Conservation (phyloP, 2,329 filamentous ascomycete genomes). For the Lasiodiplodia citricola region DNA sequence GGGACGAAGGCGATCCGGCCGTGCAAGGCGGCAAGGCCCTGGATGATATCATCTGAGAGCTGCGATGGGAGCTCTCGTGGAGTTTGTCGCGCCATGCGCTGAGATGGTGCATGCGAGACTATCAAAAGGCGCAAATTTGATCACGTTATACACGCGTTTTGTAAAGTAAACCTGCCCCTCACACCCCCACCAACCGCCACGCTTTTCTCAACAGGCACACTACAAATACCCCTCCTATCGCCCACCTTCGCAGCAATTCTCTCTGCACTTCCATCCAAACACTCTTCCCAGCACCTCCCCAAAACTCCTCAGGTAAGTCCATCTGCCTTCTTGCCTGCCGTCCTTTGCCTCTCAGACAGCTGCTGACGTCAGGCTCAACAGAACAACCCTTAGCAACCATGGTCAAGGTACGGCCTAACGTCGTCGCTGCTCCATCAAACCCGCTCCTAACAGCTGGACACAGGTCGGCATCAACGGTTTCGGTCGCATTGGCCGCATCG, state of each 20-base stretch:
- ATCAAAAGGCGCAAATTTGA: slow-evolving; percentile 11
- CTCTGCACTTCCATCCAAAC: background rate
- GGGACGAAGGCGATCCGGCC: slow-evolving; percentile 9
- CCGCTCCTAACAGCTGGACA: slow-evolving; percentile 35
- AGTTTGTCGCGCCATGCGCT: background rate
- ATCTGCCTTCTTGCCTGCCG: background rate
- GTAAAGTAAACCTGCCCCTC: slow-evolving; percentile 4
- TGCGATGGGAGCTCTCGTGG: background rate
- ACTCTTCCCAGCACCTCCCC: background rate
- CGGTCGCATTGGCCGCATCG: slow-evolving; percentile 98
- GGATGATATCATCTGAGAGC: slow-evolving; percentile 9
- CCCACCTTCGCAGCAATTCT: background rate
- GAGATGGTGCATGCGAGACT: slow-evolving; percentile 1
- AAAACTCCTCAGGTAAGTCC: background rate
- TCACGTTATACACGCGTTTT: slow-evolving; percentile 12
- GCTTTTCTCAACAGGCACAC: background rate
- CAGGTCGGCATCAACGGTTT: slow-evolving; percentile 99
- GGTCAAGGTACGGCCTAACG: slow-evolving; percentile 50
- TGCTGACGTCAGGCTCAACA: slow-evolving; percentile 23
- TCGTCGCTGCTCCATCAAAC: slow-evolving; percentile 32
- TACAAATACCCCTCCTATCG: background rate
- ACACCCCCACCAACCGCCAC: background rate
- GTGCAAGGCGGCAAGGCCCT: background rate
- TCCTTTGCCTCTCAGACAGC: background rate
- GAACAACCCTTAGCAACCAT: slow-evolving; percentile 40